A percentile compares a stretch with the other conserved stretches of the same genome.
Evolutionary conservation across 2,329 filamentous ascomycete genomes (phyloP).

Genomic region (Ceratocystiopsis sp.): DNA sequence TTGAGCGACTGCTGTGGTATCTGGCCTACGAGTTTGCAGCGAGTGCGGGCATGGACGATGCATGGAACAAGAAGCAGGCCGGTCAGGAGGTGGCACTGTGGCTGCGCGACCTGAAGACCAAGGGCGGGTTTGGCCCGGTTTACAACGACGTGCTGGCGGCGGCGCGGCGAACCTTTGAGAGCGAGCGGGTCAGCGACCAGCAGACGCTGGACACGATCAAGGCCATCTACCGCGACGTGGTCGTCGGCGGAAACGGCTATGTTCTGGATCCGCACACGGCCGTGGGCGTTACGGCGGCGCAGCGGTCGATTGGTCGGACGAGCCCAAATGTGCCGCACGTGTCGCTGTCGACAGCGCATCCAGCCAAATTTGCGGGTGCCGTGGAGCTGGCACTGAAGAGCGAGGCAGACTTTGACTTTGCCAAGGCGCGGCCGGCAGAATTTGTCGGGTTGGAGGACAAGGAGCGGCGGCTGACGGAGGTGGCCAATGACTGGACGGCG

Average conservation of each 20-base stretch:
- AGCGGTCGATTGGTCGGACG: slow-evolving; percentile 45
- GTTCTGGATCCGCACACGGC: slow-evolving; percentile 87
- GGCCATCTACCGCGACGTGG: slow-evolving; percentile 28
- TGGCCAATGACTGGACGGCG: slow-evolving; percentile 55
- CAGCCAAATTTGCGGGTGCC: slow-evolving; percentile 80
- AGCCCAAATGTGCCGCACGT: slow-evolving; percentile 48
- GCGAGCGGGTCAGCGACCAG: slow-evolving; percentile 51
- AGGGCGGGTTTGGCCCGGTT: slow-evolving; percentile 67
- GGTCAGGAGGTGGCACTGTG: slow-evolving; percentile 63
- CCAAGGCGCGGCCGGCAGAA: slow-evolving; percentile 61
- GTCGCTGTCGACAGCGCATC: slow-evolving; percentile 82
- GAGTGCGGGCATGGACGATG: slow-evolving; percentile 41
- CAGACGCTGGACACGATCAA: slow-evolving; percentile 54
- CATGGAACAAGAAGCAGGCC: slow-evolving; percentile 50
- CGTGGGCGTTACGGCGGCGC: slow-evolving; percentile 63
- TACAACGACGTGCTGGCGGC: slow-evolving; percentile 52
- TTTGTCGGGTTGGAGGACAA: slow-evolving; percentile 64
- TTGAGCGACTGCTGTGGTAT: slow-evolving; percentile 91
- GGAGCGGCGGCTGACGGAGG: slow-evolving; percentile 54
- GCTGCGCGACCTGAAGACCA: slow-evolving; percentile 63
- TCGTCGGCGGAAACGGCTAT: slow-evolving; percentile 29
- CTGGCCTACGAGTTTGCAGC: slow-evolving; percentile 52
- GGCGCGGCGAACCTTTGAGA: slow-evolving; percentile 62
- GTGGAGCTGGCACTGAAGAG: slow-evolving; percentile 64
- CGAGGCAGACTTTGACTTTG: slow-evolving; percentile 58